These are phyloP conservation scores for Rosellinia necatrix DNA, from an alignment of 2,329 filamentous ascomycete species.

Conservation along the genomic window DNA sequence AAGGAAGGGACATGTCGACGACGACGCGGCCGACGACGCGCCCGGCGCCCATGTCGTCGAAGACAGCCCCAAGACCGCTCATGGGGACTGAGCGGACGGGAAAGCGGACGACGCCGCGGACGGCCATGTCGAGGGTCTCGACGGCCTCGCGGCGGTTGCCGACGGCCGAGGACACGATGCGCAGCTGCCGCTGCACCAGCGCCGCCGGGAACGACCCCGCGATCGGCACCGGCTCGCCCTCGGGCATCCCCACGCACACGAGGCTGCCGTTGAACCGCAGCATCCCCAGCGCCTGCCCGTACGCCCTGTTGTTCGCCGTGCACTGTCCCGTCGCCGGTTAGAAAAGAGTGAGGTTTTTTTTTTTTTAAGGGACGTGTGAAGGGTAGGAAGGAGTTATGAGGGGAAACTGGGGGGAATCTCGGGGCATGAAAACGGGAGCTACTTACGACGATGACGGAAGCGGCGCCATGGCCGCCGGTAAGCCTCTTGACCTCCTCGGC, in stretches of 20 bases:
- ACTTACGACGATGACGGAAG: conserved; percentile 23
- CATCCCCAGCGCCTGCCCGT: conserved; percentile 23
- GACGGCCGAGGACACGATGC: conserved; percentile 19
- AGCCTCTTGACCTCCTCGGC: conserved; percentile 25
- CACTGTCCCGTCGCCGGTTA: too few species aligned
- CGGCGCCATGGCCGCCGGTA: conserved; percentile 25
- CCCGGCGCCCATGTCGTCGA: conserved; percentile 19
- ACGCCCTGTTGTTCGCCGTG: conserved; percentile 22
- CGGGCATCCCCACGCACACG: conserved; percentile 28
- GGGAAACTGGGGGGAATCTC: not conserved
- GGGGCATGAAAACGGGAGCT: not conserved
- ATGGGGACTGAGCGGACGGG: conserved; percentile 23
- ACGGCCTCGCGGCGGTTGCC: conserved; percentile 28
- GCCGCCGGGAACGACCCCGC: conserved; percentile 7
- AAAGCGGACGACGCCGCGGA: conserved; percentile 23
- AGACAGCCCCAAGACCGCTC: conserved; percentile 24
- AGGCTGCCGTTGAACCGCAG: conserved; percentile 25
- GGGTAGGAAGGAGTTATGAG: not conserved
- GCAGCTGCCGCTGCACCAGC: conserved; percentile 7
- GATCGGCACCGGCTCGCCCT: conserved; percentile 23
- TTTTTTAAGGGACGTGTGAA: too few species aligned
- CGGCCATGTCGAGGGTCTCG: conserved; percentile 24
- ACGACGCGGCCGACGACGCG: conserved; percentile 23
- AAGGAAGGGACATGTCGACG: conserved; percentile 19
- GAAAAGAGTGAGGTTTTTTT: too few species aligned